A percentile compares a stretch with the other conserved stretches of the same genome.
Conservation (phyloP, 192 early-diverging fungal species). For the Linnemannia exigua region DNA sequence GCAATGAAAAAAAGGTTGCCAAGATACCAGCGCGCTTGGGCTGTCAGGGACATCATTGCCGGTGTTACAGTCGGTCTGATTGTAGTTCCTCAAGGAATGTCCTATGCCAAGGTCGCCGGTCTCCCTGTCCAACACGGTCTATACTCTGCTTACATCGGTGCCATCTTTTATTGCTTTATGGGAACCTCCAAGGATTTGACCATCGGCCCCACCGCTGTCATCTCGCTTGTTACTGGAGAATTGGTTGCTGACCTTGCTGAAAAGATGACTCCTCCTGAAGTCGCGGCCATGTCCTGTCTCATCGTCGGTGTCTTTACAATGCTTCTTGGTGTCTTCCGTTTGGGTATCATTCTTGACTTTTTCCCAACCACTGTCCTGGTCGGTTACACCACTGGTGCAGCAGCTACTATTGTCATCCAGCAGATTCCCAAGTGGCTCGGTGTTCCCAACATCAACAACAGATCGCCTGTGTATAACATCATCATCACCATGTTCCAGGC, state of each 20-base stretch:
- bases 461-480: slow-evolving; percentile 71
- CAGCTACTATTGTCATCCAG: slow-evolving; percentile 81
- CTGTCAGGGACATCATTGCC: slow-evolving; percentile 70
- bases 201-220: slow-evolving; percentile 75
- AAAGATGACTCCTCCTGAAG: slow-evolving; percentile 33
- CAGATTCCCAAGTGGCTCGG: slow-evolving; percentile 83
- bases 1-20: slow-evolving; percentile 32
- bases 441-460: slow-evolving; percentile 81
- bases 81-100: slow-evolving; percentile 80
- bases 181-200: slow-evolving; percentile 84
- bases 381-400: slow-evolving; percentile 92
- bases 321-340: slow-evolving; percentile 83
- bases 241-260: slow-evolving; percentile 29
- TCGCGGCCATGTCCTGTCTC: slow-evolving; percentile 77
- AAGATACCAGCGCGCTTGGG: slow-evolving; percentile 58
- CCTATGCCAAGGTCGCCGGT: slow-evolving; percentile 80
- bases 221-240: slow-evolving; percentile 53
- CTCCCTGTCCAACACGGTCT: slow-evolving; percentile 81
- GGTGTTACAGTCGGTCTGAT: slow-evolving; percentile 81
- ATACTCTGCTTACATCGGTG: slow-evolving; percentile 78
- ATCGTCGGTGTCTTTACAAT: slow-evolving; percentile 79
- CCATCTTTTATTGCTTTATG: slow-evolving; percentile 78
- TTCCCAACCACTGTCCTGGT: slow-evolving; percentile 88
- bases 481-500: slow-evolving; percentile 46
- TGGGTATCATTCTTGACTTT: slow-evolving; percentile 92